Base-by-base conservation (phyloP, 192 early-diverging fungal genomes). In the Spizellomyces sp. region DNA sequence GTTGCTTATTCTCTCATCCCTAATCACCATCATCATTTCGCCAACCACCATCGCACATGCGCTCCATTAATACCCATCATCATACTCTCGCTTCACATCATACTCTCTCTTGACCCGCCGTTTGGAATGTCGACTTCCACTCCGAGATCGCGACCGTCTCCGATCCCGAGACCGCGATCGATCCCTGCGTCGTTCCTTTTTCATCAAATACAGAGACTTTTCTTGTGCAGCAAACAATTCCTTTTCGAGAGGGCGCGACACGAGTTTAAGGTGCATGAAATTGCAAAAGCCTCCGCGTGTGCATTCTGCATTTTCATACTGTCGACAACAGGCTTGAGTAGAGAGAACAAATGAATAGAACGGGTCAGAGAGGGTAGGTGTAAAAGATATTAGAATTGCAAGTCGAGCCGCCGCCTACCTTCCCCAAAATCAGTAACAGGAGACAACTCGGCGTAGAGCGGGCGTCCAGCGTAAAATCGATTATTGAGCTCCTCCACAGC, bases 361-460 rank as follows among this genome's bases (percentile, higher is more conserved):
- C n/a, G n/a, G n/a, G n/a, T n/a, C n/a, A n/a, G n/a, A n/a, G n/a
- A n/a, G n/a, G n/a, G n/a, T n/a, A n/a, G n/a, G n/a, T n/a, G n/a
- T n/a, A 45, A n/a, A 59, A 19, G 19, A 58, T 45, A 6, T 27
- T 17, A 9, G 15, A 62, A 46, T 45, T 7, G 27, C 27, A 36
- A 36, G 27, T 36, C 3, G n/a, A 36, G 3, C 27, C 27, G 27
- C 27, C 27, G 59, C 58, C 36, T 52, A 83, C 82, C 83, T 86
- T 99, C 97, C 50, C 92, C 87, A 74, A 99, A 98, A 78, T 98
- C 95, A 5, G 95, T 95, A 6, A 99, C 96, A 15, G 97, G 97
- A 52, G 94, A 96, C 43, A 99, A 83, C 81, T 99, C 97, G 4
- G 93, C 93, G 83, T 94, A 98, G 17, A 99, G 80, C 15, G 97